phyloP scores from a whole-genome alignment of 2,329 filamentous ascomycete species.

The Ceratocystis alfenasii region DNA sequence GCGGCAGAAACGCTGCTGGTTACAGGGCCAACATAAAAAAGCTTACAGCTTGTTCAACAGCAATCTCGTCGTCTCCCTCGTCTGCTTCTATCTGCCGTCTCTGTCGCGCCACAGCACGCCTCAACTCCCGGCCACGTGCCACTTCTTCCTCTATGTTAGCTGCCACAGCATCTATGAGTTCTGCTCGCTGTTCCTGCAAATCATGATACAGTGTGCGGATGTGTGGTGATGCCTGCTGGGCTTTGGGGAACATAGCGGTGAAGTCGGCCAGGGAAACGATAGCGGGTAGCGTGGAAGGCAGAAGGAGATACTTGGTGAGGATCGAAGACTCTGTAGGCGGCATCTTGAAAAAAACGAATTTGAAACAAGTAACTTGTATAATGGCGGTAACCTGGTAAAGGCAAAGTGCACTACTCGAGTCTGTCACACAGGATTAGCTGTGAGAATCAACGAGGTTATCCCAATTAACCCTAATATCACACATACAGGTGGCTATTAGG shows the following conservation, averaged over 20 bases:
- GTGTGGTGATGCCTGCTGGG: conserved; percentile 50
- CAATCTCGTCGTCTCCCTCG: conserved; percentile 51
- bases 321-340: conserved; percentile 63
- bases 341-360: conserved; percentile 36
- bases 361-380: too few relatives aligned
- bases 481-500: neutral
- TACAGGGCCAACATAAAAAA: neutral
- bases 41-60: conserved; percentile 47
- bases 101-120: conserved; percentile 44
- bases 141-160: conserved; percentile 54
- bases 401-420: neutral
- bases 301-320: conserved; percentile 64
- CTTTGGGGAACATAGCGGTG: conserved; percentile 60
- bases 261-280: conserved; percentile 66
- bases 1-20: neutral
- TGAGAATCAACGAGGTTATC: neutral
- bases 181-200: conserved; percentile 60
- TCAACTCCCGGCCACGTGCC: conserved; percentile 37
- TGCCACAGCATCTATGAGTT: conserved; percentile 55
- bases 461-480: conserved; percentile 10
- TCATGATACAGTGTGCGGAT: conserved; percentile 65
- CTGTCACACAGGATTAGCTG: neutral
- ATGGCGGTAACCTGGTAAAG: neutral
- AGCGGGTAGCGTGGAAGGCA: conserved; percentile 60
- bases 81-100: conserved; percentile 36